A percentile compares a stretch with the other conserved stretches of the same genome.
These are phyloP conservation scores for Apiospora sp. DNA, from an alignment of 2,329 filamentous ascomycete species.

Conservation along the genomic window DNA sequence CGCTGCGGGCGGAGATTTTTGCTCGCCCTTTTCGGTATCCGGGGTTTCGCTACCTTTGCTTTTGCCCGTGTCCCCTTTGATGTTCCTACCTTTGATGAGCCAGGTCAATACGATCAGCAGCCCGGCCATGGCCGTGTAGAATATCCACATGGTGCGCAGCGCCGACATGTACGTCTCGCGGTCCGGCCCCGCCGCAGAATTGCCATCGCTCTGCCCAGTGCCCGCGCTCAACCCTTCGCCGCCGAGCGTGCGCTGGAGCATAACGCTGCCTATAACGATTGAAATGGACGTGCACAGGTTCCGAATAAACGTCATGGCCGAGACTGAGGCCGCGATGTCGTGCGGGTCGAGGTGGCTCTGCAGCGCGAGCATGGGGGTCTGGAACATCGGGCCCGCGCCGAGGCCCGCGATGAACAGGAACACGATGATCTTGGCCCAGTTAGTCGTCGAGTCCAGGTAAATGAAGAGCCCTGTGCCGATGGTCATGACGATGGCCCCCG, in stretches of 20 bases:
- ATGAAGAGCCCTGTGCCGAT: constrained; percentile 56
- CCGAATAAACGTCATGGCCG: constrained; percentile 61
- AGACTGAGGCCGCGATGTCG: constrained; percentile 62
- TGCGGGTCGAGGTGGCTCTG: constrained; percentile 57
- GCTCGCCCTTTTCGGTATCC: constrained; percentile 11
- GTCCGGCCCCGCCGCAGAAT: background rate
- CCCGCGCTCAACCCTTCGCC: constrained; percentile 1
- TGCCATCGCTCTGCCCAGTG: background rate
- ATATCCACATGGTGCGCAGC: constrained; percentile 24
- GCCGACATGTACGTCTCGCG: constrained; percentile 7
- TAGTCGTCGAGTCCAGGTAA: constrained; percentile 54
- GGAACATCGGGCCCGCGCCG: constrained; percentile 61
- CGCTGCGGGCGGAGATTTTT: background rate
- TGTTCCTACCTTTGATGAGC: constrained; percentile 61
- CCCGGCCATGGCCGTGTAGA: constrained; percentile 23
- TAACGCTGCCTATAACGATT: constrained; percentile 65
- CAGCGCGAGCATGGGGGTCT: constrained; percentile 61
- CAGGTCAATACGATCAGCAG: constrained; percentile 57
- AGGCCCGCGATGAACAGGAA: constrained; percentile 55
- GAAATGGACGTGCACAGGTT: constrained; percentile 64
- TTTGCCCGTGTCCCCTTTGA: background rate
- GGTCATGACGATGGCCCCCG: constrained; percentile 53
- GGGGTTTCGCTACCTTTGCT: background rate
- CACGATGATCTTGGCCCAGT: constrained; percentile 44
- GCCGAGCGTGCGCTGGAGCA: constrained; percentile 55